Evolutionary conservation across 202 grass and related monocot genomes (phyloP).

Genomic region (Brachypodium distachyon): DNA sequence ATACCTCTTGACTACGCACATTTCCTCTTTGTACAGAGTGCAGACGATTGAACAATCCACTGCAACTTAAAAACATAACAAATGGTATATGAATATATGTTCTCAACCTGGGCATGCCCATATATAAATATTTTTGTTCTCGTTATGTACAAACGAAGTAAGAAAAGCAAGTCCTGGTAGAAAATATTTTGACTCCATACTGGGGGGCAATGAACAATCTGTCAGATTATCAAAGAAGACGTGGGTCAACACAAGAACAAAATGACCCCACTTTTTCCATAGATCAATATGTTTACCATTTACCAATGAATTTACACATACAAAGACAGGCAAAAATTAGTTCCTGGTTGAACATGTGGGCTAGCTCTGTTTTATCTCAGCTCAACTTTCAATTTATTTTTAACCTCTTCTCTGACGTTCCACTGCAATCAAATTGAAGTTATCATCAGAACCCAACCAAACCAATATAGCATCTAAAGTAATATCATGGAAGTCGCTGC

Average conservation of each 20-base stretch:
- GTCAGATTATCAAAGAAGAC: neutral
- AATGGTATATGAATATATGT: neutral
- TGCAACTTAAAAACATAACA: neutral
- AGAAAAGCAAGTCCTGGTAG: neutral
- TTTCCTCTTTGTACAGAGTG: neutral
- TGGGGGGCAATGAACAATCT: neutral
- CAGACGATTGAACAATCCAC: neutral
- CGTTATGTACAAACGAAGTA: neutral
- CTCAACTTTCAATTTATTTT: slow-evolving; percentile 74
- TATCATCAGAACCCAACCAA: slow-evolving; percentile 3
- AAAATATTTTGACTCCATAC: neutral
- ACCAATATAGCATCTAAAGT: neutral
- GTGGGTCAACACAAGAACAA: neutral
- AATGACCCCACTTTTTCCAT: neutral
- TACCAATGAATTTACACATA: slow-evolving; percentile 25
- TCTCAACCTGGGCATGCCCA: neutral
- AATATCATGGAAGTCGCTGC: neutral
- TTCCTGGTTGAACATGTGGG: neutral
- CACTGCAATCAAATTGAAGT: slow-evolving; percentile 45
- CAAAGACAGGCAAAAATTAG: neutral
- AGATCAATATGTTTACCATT: neutral
- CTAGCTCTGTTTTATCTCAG: slow-evolving; percentile 48
- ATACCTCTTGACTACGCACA: too few relatives aligned
- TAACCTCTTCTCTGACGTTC: slow-evolving; percentile 75
- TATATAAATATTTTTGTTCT: neutral